Evolutionary conservation across 164 flowering plant species (phyloP).

Genomic region (Platanus orientalis): DNA sequence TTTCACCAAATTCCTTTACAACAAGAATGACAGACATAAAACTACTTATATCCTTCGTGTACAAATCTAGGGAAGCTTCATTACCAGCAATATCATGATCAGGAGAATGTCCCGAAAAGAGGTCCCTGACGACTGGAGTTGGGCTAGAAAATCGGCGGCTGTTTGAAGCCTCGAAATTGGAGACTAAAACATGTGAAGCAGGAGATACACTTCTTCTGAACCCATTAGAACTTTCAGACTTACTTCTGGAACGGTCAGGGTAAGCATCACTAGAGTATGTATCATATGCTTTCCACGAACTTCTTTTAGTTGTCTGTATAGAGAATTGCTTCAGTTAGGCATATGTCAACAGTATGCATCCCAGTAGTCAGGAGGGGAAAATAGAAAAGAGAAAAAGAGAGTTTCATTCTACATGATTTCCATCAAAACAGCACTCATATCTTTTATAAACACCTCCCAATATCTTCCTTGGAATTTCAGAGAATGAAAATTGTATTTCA

Average conservation of each 20-base stretch:
- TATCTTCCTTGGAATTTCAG: background rate
- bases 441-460: background rate
- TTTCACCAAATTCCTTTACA: too few relatives aligned
- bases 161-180: conserved; percentile 18
- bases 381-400: too few relatives aligned
- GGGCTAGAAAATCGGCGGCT: conserved; percentile 27
- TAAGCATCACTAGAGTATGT: conserved; percentile 21
- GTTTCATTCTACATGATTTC: too few relatives aligned
- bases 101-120: conserved; percentile 30
- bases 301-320: conserved; percentile 34
- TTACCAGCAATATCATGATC: conserved; percentile 19
- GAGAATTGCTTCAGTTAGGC: background rate
- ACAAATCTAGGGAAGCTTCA: conserved; percentile 12
- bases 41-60: background rate
- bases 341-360: background rate
- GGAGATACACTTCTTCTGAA: conserved; percentile 35
- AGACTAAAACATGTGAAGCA: conserved; percentile 16
- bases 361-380: background rate
- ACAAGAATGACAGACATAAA: conserved; percentile 1
- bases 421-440: too few relatives aligned
- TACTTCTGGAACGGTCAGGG: conserved; percentile 33
- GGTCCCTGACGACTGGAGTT: conserved; percentile 30
- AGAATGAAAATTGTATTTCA: background rate
- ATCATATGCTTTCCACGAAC: conserved; percentile 27
- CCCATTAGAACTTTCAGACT: conserved; percentile 30